Conservation (phyloP, 805 yeast species). For the Cyberlindnera misumaiensis region DNA sequence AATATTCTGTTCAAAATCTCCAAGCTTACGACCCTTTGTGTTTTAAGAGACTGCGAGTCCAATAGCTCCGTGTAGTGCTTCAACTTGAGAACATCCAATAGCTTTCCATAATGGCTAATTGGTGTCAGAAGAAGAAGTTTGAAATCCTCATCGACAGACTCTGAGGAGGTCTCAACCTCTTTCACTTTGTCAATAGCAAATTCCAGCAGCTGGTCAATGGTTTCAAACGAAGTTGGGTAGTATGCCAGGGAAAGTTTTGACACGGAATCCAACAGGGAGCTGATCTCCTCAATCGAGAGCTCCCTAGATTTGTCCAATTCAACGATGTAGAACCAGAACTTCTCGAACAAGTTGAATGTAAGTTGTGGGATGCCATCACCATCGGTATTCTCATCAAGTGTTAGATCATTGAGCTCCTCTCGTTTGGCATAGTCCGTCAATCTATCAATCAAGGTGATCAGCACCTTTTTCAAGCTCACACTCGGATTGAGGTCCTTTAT, state of each 20-base stretch:
- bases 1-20: conserved; percentile 57
- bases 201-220: conserved; percentile 55
- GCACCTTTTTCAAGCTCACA: conserved; percentile 59
- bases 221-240: conserved; percentile 53
- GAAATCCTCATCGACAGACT: conserved; percentile 34
- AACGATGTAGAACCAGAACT: conserved; percentile 60
- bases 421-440: conserved; percentile 47
- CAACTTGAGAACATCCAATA: conserved; percentile 33
- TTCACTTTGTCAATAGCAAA: conserved; percentile 39
- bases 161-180: conserved; percentile 25
- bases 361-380: conserved; percentile 6
- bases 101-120: conserved; percentile 29
- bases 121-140: conserved; percentile 43
- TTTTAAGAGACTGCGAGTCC: conserved; percentile 39
- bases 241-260: conserved; percentile 57
- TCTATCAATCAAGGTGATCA: conserved; percentile 67
- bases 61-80: conserved; percentile 49
- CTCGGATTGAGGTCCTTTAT: conserved; percentile 62
- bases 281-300: conserved; percentile 58
- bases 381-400: conserved; percentile 6
- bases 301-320: conserved; percentile 50
- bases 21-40: conserved; percentile 53
- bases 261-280: conserved; percentile 58
- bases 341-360: conserved; percentile 41
- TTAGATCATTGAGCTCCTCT: conserved; percentile 23